Conservation (phyloP, 75 land plant species). For the Adiantum capillusveneris region DNA sequence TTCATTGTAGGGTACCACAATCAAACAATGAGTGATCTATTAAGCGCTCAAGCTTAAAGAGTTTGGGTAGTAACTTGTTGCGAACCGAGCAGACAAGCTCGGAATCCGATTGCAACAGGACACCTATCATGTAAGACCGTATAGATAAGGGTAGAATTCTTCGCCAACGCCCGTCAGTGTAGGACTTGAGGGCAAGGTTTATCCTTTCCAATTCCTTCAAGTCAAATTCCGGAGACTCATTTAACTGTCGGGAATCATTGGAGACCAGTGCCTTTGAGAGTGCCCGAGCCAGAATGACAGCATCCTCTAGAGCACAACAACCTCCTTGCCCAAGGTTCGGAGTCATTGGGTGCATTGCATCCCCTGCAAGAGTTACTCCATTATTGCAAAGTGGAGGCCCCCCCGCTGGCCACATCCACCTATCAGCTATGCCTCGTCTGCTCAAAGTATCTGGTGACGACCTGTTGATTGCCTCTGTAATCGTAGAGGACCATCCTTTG, state of each 20-base stretch:
- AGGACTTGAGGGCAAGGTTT: conserved; percentile 10
- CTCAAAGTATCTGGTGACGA: conserved; percentile 23
- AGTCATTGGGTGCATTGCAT: conserved; percentile 79
- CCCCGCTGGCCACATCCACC: conserved; percentile 22
- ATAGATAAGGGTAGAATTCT: conserved; percentile 15
- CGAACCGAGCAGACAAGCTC: conserved; percentile 9
- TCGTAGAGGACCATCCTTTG: conserved; percentile 17
- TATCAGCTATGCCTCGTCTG: conserved; percentile 14
- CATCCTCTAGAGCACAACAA: conserved; percentile 67
- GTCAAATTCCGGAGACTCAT: not conserved
- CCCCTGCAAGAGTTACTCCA: conserved; percentile 65
- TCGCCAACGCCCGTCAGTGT: conserved; percentile 8
- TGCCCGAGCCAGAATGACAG: conserved; percentile 31
- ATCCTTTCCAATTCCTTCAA: conserved; percentile 10
- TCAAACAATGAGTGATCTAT: conserved; percentile 69
- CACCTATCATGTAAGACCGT: conserved; percentile 17
- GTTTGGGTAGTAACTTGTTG: conserved; percentile 44
- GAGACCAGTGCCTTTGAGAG: not conserved
- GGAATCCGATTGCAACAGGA: conserved; percentile 9
- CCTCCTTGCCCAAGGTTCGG: conserved; percentile 88
- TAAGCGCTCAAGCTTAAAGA: conserved; percentile 47
- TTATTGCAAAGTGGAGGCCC: conserved; percentile 1
- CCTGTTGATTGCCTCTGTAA: conserved; percentile 21
- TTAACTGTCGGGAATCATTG: not conserved
- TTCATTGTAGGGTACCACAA: conserved; percentile 26